phyloP scores from a whole-genome alignment of 75 land plant genomes.

The Chamaecyparis obtusa region DNA sequence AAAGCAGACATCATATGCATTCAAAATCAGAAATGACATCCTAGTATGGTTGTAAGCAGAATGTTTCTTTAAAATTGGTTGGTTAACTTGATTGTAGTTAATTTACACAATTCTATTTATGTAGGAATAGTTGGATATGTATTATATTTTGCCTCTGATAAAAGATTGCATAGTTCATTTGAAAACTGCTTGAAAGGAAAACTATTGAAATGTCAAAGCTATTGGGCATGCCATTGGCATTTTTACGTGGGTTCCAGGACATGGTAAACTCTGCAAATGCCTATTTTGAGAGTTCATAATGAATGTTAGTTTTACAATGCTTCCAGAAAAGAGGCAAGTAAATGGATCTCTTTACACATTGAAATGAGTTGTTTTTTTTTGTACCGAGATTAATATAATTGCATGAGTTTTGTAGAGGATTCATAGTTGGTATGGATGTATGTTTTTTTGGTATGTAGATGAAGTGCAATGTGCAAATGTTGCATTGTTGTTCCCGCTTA shows the following conservation, averaged over 20 bases:
- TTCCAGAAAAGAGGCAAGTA: not conserved
- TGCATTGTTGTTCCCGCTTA: no score
- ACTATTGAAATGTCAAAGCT: not conserved
- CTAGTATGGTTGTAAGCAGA: not conserved
- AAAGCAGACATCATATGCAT: not conserved
- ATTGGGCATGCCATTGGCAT: not conserved
- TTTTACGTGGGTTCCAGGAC: no score
- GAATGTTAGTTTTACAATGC: not conserved
- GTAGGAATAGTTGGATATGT: not conserved
- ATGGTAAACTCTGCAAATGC: not conserved
- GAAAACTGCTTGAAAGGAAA: not conserved
- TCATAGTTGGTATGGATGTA: no score
- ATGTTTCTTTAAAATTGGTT: not conserved
- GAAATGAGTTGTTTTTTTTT: not conserved
- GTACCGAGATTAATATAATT: not conserved
- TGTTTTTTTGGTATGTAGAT: no score
- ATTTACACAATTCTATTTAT: not conserved
- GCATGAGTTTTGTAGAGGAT: not conserved
- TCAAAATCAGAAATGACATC: not conserved
- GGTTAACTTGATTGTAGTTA: not conserved
- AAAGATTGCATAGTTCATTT: not conserved
- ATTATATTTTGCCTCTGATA: not conserved
- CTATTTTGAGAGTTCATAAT: not conserved
- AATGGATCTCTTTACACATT: no score
- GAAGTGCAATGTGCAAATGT: no score